A percentile compares a stretch with the other conserved stretches of the same genome.
Conservation (phyloP, 139 green algal genomes). For the Spirogloea muscicola region DNA sequence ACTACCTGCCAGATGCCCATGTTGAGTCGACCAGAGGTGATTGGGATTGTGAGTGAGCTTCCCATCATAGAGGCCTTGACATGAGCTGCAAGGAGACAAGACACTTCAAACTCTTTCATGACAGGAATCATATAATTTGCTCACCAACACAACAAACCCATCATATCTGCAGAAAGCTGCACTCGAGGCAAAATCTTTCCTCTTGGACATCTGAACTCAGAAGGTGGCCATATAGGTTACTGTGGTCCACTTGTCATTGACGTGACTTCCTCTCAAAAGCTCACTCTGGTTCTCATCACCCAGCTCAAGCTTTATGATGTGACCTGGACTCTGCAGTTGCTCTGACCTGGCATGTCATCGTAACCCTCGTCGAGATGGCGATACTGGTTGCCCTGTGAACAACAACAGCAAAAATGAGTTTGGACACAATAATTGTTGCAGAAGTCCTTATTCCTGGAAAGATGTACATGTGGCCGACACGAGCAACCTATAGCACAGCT, state of each 20-base stretch:
- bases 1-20: slow-evolving; percentile 51
- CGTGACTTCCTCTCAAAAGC: too few species aligned
- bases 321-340: too few species aligned
- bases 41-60: slow-evolving; percentile 42
- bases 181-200: too few species aligned
- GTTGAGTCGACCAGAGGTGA: slow-evolving; percentile 41
- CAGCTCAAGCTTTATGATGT: not conserved
- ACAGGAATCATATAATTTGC: not conserved
- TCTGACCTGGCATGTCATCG: slow-evolving; percentile 40
- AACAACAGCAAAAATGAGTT: not conserved
- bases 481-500: not conserved
- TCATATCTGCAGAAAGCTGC: not conserved
- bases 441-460: not conserved
- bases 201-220: too few species aligned
- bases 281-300: not conserved
- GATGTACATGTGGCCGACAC: too few species aligned
- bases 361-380: slow-evolving; percentile 34
- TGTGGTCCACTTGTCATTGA: too few species aligned
- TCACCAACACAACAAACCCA: not conserved
- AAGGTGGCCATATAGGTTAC: too few species aligned
- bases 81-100: slow-evolving; percentile 50
- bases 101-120: not conserved
- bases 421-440: not conserved
- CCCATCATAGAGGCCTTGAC: slow-evolving; percentile 56
- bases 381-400: slow-evolving; percentile 35